Base-by-base conservation (phyloP, 2,329 filamentous ascomycete species). In the Lojkania enalia region DNA sequence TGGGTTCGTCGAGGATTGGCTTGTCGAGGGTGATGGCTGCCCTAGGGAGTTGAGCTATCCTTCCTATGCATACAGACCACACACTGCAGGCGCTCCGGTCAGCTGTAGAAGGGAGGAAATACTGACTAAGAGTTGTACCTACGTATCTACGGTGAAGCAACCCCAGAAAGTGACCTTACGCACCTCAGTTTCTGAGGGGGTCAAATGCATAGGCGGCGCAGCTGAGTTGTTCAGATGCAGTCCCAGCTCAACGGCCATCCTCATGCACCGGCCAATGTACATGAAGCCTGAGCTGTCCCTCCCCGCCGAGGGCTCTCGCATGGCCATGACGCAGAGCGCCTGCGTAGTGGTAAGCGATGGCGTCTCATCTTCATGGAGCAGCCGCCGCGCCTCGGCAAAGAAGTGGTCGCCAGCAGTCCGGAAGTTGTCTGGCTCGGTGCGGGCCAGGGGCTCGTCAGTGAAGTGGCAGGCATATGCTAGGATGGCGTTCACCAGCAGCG, bases 291-390 rank as follows among this genome's bases (percentile, higher is more conserved):
- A 82, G 20, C 84, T 87, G 57, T 89, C 84, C 23, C 86, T 77
- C 0, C 86, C 86, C 51, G 82, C 84, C 58, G 85, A 88, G 2
- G 84, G 85, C 69, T 90, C 86, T 31, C 86, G 75, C 51, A 89
- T 83, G 4, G 84, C 85, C 85, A 91, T 87, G 56, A 90, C 80
- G 4, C 85, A 85, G 14, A 90, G 71, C 1, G 87, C 86, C 70
- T 90, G 87, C 33, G 88, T 84, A 3, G 84, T 88, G 2, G 86
- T 87, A 20, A 90, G 69, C 5, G 67, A 79, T 49, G 87, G 80
- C 40, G 82, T 80, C 47, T 87, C 73, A 29, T 70, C 64, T 42
- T 79, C 71, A 44, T 79, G 73, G 20, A 88, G 75, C 0, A 89
- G 72, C 7, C 83, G 74, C 48, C 80, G 76, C 5, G 82, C 79